Base-by-base conservation (phyloP, 495 filamentous ascomycete species). In the Pyronema domesticum region DNA sequence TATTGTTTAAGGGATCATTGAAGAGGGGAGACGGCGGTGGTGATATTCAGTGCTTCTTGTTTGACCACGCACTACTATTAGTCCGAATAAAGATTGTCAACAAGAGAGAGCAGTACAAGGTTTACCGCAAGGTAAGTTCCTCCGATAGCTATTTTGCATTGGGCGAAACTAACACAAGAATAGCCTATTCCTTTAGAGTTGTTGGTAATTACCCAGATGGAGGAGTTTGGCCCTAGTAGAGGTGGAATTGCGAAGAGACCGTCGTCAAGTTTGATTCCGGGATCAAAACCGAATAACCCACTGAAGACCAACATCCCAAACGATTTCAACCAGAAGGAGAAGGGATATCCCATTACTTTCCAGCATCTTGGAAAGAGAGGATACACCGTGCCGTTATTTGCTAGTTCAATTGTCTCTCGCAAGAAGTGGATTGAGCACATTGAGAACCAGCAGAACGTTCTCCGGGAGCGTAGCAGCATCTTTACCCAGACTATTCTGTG, bases 351-450 rank as follows among this genome's bases (percentile, higher is more conserved):
- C 0, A 91, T 99, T 61, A 96, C 89, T n/a, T 96, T 99, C 74
- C 79, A 82, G 51, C 93, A 96, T 73, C 77, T 99, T 23, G 93
- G 93, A n/a, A 93, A 89, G 65, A 87, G 86, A 53, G 89, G 89
- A 37, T 96, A 94, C 67, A 93, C 94, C 62, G 74, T 83, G 58
- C 89, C 89, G n/a, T 73, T 99, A 1, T 96, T 82, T 68, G 88
- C 86, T 23, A 76, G 79, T 17, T 86, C 81, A 46, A 81, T 82
- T 54, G 82, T 83, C 19, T 81, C 82, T 15, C 74, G 89, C 55
- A 78, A 83, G 61, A 96, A 96, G 69, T 96, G 93, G 80, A 86
- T 99, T 62, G 89, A 96, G 70, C 78, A 84, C 61, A 94, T 99
- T 59, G 88, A 94, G 60, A 73, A 79, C 18, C 89, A 95, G 64